phyloP scores from a whole-genome alignment of 2,329 filamentous ascomycete species.

The Didymella glomerata region DNA sequence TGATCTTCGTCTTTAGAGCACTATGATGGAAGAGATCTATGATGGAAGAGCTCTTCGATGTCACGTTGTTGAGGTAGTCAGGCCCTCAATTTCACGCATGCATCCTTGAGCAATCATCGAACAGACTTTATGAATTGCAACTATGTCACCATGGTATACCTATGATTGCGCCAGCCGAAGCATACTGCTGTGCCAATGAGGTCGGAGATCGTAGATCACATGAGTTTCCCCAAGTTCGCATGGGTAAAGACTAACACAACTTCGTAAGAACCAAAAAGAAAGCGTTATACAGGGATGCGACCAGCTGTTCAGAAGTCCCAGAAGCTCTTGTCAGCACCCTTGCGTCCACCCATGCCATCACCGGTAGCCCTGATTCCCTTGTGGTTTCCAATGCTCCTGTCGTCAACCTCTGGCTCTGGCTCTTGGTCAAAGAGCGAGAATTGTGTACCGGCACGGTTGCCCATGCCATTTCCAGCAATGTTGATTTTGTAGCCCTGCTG shows the following conservation, averaged over 20 bases:
- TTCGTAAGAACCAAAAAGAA: neutral
- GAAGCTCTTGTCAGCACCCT: slow-evolving; percentile 42
- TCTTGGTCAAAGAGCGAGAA: slow-evolving; percentile 52
- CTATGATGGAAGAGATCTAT: neutral
- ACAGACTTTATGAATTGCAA: slow-evolving; percentile 13
- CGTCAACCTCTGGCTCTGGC: slow-evolving; percentile 39
- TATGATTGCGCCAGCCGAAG: slow-evolving; percentile 17
- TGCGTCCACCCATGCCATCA: slow-evolving; percentile 53
- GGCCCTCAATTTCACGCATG: too few relatives aligned
- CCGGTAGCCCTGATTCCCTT: slow-evolving; percentile 44
- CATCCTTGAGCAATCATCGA: neutral
- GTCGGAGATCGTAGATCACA: slow-evolving; percentile 4
- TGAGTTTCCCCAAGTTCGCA: slow-evolving; percentile 8
- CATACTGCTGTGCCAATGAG: slow-evolving; percentile 4
- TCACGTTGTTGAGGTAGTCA: neutral
- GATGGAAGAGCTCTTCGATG: neutral
- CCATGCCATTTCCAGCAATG: slow-evolving; percentile 53
- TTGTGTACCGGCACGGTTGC: slow-evolving; percentile 42
- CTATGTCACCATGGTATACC: slow-evolving; percentile 18
- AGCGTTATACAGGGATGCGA: slow-evolving; percentile 4
- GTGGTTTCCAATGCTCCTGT: slow-evolving; percentile 19
- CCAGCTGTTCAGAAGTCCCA: slow-evolving; percentile 40
- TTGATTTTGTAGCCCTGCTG: slow-evolving; percentile 46
- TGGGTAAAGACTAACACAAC: slow-evolving; percentile 1
- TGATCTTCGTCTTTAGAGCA: neutral